These are phyloP conservation scores for Geotrichum reessii DNA, from an alignment of 1,139 yeast genomes.

Conservation along the genomic window DNA sequence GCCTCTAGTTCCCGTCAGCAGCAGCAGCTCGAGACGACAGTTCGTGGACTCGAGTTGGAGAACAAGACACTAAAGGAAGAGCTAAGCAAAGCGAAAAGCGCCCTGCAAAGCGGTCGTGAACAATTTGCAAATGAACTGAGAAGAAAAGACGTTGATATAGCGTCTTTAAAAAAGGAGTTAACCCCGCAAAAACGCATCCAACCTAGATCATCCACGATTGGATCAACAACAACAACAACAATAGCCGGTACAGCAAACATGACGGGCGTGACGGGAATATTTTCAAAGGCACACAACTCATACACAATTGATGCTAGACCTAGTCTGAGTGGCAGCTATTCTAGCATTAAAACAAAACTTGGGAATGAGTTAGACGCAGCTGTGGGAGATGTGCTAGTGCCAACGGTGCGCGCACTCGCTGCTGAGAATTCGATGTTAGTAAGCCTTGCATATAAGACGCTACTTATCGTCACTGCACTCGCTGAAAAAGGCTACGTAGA, in stretches of 20 bases:
- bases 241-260: conserved; percentile 20
- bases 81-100: conserved; percentile 22
- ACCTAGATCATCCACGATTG: neutral
- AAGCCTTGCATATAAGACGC: conserved; percentile 24
- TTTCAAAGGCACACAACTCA: conserved; percentile 23
- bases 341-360: neutral
- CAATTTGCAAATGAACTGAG: conserved; percentile 30
- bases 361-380: neutral
- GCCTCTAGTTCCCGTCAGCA: conserved; percentile 17
- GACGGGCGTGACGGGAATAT: conserved; percentile 26
- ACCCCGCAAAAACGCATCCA: neutral
- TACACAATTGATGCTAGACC: conserved; percentile 13
- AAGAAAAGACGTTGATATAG: conserved; percentile 27
- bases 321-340: neutral
- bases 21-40: conserved; percentile 19
- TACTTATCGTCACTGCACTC: conserved; percentile 17
- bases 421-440: conserved; percentile 19
- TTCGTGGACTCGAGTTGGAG: conserved; percentile 13
- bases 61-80: conserved; percentile 19
- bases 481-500: neutral
- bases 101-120: conserved; percentile 29
- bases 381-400: neutral
- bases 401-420: conserved; percentile 12
- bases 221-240: neutral
- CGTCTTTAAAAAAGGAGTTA: conserved; percentile 25